Percentiles rank a stretch among this genome's conserved stretches.
These are phyloP conservation scores for Arachnopeziza araneosa DNA, from an alignment of 2,329 filamentous ascomycete genomes.

Conservation along the genomic window DNA sequence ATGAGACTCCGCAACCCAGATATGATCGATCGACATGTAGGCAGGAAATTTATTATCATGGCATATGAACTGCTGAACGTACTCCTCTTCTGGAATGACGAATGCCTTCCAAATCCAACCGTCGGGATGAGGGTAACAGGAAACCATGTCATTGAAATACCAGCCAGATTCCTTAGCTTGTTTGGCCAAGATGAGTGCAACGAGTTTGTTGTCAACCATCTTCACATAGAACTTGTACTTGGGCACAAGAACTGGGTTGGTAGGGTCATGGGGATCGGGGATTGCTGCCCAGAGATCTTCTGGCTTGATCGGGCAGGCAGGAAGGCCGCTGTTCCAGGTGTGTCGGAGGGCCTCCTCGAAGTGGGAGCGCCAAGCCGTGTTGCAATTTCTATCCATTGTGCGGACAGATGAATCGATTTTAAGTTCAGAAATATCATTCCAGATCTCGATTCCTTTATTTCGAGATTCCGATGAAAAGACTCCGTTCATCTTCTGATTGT, in stretches of 20 bases:
- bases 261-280: constrained; percentile 4
- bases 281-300: constrained; percentile 7
- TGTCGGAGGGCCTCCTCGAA: neutral
- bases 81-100: no score
- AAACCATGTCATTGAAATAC: no score
- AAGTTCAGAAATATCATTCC: neutral
- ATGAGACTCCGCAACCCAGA: constrained; percentile 56
- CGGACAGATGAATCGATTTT: neutral
- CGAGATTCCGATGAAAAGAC: neutral
- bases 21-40: constrained; percentile 55
- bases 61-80: no score
- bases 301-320: neutral
- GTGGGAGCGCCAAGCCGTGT: neutral
- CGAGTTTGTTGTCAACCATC: neutral
- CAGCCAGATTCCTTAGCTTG: neutral
- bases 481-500: neutral
- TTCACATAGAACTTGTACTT: constrained; percentile 13
- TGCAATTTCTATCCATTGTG: neutral
- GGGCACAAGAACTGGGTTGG: constrained; percentile 4
- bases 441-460: neutral
- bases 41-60: constrained; percentile 30
- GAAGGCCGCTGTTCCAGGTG: constrained; percentile 2
- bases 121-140: no score
- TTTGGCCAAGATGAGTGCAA: constrained; percentile 9
- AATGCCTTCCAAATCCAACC: no score